Conservation (phyloP, 192 early-diverging fungal genomes). For the Coemansia sp. region DNA sequence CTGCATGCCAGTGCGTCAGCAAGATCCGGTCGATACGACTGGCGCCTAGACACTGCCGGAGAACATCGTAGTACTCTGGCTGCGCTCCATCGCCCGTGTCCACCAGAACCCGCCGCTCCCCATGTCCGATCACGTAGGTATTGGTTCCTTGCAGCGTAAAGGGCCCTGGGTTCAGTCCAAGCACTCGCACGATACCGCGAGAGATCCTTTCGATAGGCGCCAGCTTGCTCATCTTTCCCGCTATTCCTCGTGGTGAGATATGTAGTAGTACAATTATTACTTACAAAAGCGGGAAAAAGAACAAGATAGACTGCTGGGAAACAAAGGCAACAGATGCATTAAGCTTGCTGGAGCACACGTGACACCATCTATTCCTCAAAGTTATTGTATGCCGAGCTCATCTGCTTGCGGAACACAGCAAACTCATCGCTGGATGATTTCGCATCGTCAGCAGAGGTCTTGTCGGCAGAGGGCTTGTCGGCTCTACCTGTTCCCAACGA, state of each 20-base stretch:
- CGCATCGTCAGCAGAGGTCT: neutral
- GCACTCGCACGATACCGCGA: constrained; percentile 61
- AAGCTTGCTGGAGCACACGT: neutral
- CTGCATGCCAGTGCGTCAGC: constrained; percentile 77
- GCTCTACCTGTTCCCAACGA: constrained; percentile 31
- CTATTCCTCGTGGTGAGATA: neutral
- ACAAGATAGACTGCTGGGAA: neutral
- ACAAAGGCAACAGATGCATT: neutral
- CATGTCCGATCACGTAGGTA: constrained; percentile 83
- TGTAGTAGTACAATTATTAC: neutral
- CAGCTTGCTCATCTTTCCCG: constrained; percentile 52
- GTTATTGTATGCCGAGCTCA: constrained; percentile 32
- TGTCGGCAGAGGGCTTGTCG: neutral
- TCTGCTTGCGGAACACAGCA: constrained; percentile 34
- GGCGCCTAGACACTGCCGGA: constrained; percentile 56
- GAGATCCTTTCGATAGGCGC: constrained; percentile 59
- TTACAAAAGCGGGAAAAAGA: too few species aligned
- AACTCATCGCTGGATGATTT: constrained; percentile 7
- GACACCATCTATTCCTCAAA: neutral
- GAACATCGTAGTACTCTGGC: constrained; percentile 61
- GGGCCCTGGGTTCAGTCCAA: constrained; percentile 77
- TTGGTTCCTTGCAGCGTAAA: constrained; percentile 89
- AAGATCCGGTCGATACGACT: constrained; percentile 62
- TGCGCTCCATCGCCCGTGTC: constrained; percentile 77
- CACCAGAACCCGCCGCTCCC: constrained; percentile 65